Percentiles rank a stretch among this genome's conserved stretches.
Conservation (phyloP, 305 asterid genomes). For the Fraxinus albicans region DNA sequence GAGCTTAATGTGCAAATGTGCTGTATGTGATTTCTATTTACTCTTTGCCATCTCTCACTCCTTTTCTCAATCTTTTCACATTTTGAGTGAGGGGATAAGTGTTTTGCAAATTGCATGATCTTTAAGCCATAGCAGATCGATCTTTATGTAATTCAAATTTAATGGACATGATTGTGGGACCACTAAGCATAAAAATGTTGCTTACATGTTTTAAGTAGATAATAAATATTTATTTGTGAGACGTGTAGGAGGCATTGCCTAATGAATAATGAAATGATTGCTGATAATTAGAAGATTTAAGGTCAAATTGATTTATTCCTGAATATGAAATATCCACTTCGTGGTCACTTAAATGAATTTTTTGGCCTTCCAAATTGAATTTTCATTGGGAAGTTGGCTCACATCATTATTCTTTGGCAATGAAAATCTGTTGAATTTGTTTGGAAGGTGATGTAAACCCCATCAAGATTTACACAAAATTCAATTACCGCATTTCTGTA, state of each 20-base stretch:
- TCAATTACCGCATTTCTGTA: background rate
- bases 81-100: background rate
- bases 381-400: conserved; percentile 14
- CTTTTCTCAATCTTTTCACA: background rate
- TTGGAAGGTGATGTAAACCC: conserved; percentile 14
- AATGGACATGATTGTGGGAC: background rate
- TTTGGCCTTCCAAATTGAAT: background rate
- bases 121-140: background rate
- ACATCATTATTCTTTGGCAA: conserved; percentile 2
- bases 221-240: background rate
- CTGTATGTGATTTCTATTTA: background rate
- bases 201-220: background rate
- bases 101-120: background rate
- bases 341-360: conserved; percentile 10
- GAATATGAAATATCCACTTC: background rate
- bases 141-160: background rate
- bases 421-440: conserved; percentile 2
- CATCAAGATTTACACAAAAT: background rate
- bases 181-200: background rate
- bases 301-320: background rate
- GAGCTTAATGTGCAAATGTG: background rate
- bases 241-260: background rate
- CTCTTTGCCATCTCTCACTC: background rate
- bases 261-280: background rate
- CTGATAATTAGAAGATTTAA: background rate